phyloP scores from a whole-genome alignment of 352 stramenopile species.

The Globisporangium parvum region DNA sequence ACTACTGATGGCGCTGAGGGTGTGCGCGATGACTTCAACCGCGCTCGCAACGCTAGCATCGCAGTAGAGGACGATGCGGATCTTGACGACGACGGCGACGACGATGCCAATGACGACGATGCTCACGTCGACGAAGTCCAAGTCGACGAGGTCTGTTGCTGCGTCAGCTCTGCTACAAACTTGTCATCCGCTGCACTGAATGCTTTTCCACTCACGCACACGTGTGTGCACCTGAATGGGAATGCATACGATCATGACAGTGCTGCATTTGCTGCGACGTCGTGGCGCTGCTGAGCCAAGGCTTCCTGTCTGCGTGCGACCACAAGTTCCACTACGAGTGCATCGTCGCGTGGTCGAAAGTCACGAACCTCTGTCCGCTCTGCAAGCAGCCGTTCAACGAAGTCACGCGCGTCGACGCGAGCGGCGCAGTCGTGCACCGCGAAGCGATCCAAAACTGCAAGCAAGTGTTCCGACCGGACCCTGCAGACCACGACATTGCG shows the following conservation, averaged over 20 bases:
- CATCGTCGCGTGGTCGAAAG: slow-evolving; percentile 74
- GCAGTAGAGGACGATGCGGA: slow-evolving; percentile 2
- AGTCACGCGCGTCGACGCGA: slow-evolving; percentile 34
- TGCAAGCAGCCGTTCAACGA: slow-evolving; percentile 73
- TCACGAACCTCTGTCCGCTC: slow-evolving; percentile 80
- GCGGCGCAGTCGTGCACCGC: slow-evolving; percentile 28
- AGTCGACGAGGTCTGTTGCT: slow-evolving; percentile 24
- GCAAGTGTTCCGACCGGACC: slow-evolving; percentile 59
- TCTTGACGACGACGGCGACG: slow-evolving; percentile 4
- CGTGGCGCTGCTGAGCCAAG: slow-evolving; percentile 44
- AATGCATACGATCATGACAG: slow-evolving; percentile 14
- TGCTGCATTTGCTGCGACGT: slow-evolving; percentile 82
- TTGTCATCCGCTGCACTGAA: background rate
- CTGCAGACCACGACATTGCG: slow-evolving; percentile 55
- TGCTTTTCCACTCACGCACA: background rate
- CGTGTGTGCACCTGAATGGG: background rate
- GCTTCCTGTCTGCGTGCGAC: slow-evolving; percentile 51
- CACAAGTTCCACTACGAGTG: slow-evolving; percentile 86
- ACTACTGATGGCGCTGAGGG: too few relatives aligned
- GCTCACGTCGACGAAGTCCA: slow-evolving; percentile 28
- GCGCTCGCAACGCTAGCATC: slow-evolving; percentile 11
- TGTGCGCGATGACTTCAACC: too few relatives aligned
- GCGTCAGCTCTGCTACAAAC: background rate
- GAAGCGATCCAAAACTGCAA: slow-evolving; percentile 42
- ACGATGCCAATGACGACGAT: slow-evolving; percentile 15